Evolutionary conservation across 106 monocot genomes (phyloP).

Genomic region (Acorus calamus): DNA sequence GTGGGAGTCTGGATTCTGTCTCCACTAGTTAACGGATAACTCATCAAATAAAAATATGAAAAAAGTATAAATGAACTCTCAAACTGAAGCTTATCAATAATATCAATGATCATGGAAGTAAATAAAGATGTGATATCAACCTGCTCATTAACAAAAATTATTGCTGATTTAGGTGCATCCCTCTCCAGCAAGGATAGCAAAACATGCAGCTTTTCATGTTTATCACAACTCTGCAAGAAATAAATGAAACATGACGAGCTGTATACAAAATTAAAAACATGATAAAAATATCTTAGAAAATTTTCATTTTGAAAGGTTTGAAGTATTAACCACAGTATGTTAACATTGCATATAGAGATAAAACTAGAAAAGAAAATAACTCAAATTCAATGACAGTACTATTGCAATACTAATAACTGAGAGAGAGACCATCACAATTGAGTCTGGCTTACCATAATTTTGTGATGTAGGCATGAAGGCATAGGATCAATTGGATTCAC

Average conservation of each 20-base stretch:
- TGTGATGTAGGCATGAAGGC: slow-evolving; percentile 65
- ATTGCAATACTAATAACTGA: no score
- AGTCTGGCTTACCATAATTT: slow-evolving; percentile 56
- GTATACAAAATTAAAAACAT: no score
- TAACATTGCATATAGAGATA: no score
- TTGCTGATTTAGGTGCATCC: slow-evolving; percentile 70
- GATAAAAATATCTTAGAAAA: no score
- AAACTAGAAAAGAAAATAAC: no score
- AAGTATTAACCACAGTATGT: no score
- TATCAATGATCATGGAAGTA: not conserved
- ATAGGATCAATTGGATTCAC: slow-evolving; percentile 81
- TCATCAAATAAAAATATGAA: no score
- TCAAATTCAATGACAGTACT: no score
- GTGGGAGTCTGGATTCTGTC: no score
- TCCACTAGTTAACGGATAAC: no score
- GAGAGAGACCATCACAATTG: no score
- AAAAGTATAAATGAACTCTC: slow-evolving; percentile 31
- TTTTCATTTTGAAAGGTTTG: no score
- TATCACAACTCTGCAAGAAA: slow-evolving; percentile 44
- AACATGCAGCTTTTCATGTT: slow-evolving; percentile 39
- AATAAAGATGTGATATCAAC: slow-evolving; percentile 20
- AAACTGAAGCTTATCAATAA: slow-evolving; percentile 35
- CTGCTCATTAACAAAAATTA: slow-evolving; percentile 88
- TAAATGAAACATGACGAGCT: not conserved
- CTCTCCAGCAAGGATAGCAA: slow-evolving; percentile 55